Percentiles rank a stretch among this genome's conserved stretches.
Evolutionary conservation across 495 filamentous ascomycete species (phyloP).

Genomic region (Oleoguttula mirabilis): DNA sequence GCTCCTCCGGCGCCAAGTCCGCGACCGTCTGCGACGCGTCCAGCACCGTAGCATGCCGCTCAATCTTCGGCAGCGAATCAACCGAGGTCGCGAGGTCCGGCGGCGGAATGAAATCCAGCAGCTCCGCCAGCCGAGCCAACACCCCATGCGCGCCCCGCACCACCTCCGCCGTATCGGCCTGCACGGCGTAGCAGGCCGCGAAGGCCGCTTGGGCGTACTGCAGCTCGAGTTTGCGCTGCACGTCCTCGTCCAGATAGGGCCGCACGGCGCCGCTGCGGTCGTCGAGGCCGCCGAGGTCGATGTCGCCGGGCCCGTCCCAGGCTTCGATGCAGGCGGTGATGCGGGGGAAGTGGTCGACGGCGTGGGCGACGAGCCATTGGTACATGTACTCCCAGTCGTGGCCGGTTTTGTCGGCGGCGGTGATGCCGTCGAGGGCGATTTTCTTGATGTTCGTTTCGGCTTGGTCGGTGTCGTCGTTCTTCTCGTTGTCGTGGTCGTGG

Average conservation of each 20-base stretch:
- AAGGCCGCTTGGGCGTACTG: constrained; percentile 63
- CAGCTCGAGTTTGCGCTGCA: constrained; percentile 40
- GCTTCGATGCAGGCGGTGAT: constrained; percentile 52
- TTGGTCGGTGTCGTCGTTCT: background rate
- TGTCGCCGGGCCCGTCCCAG: constrained; percentile 73
- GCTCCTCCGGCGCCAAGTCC: constrained; percentile 40
- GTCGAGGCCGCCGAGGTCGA: constrained; percentile 63
- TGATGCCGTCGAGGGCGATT: constrained; percentile 6
- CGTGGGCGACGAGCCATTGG: constrained; percentile 63
- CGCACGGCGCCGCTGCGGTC: constrained; percentile 24
- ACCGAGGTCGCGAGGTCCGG: constrained; percentile 28
- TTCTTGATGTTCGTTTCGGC: background rate
- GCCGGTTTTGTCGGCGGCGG: constrained; percentile 18
- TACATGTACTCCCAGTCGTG: constrained; percentile 68
- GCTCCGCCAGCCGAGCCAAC: constrained; percentile 43
- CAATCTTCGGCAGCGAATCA: constrained; percentile 22
- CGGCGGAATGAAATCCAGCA: constrained; percentile 48
- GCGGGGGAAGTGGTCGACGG: constrained; percentile 33
- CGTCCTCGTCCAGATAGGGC: constrained; percentile 43
- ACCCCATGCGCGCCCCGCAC: constrained; percentile 53
- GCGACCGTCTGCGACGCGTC: constrained; percentile 33
- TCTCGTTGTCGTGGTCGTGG: background rate
- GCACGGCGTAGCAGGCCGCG: constrained; percentile 58
- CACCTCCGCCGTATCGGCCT: constrained; percentile 45
- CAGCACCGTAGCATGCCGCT: constrained; percentile 29